Conservation (phyloP, 1,139 yeast species). For the Sugiyamaella pinicola region DNA sequence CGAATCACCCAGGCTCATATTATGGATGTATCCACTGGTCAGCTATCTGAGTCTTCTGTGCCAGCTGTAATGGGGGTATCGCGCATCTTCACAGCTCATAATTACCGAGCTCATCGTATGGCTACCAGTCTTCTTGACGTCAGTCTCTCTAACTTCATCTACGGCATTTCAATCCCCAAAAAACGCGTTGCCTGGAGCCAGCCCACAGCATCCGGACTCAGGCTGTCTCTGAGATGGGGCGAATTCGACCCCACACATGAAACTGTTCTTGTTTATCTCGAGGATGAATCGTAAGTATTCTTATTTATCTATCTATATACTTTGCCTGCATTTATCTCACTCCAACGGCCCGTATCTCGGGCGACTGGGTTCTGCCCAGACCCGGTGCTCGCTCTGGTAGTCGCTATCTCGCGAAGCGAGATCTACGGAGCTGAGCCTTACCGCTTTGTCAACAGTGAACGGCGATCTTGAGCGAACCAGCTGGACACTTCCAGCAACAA, state of each 20-base stretch:
- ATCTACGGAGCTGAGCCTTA: too few relatives aligned
- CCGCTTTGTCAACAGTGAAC: too few relatives aligned
- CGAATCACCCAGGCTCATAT: conserved; percentile 46
- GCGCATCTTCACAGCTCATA: conserved; percentile 62
- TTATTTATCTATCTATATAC: background rate
- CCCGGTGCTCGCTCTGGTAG: too few relatives aligned
- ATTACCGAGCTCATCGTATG: conserved; percentile 56
- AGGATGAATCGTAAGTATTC: background rate
- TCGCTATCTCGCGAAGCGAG: too few relatives aligned
- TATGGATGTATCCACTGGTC: conserved; percentile 48
- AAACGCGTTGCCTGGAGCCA: conserved; percentile 67
- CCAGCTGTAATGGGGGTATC: conserved; percentile 56
- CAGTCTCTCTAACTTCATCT: conserved; percentile 50
- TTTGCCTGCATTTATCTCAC: background rate
- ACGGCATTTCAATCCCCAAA: conserved; percentile 52
- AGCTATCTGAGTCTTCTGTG: conserved; percentile 42
- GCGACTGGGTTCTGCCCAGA: background rate
- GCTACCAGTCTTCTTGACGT: conserved; percentile 50
- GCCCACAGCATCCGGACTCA: conserved; percentile 64
- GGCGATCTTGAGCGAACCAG: background rate
- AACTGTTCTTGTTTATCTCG: conserved; percentile 8
- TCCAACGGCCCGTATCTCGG: background rate
- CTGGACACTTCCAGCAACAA: too few relatives aligned
- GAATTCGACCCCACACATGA: conserved; percentile 9
- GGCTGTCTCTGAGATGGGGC: conserved; percentile 48